phyloP scores from a whole-genome alignment of 768 basidiomycete genomes.

The Hypholoma sublateritium region DNA sequence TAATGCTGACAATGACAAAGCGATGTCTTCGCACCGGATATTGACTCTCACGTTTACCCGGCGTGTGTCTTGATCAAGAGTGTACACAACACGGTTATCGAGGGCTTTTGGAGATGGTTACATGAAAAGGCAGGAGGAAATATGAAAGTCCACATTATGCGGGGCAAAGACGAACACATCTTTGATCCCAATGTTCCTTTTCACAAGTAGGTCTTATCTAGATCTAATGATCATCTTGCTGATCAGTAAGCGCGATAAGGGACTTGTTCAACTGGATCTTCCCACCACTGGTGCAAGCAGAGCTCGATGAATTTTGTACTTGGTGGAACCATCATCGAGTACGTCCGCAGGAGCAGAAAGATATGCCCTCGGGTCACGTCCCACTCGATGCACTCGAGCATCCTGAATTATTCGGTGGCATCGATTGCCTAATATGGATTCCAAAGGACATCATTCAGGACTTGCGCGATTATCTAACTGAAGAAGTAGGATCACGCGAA shows the following conservation, averaged over 20 bases:
- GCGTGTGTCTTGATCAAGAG: constrained; percentile 20
- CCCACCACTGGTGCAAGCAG: constrained; percentile 25
- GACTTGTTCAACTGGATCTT: constrained; percentile 34
- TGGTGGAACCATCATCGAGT: constrained; percentile 32
- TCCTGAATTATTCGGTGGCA: not conserved
- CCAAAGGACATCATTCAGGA: not conserved
- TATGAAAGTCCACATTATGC: constrained; percentile 18
- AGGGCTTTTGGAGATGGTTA: constrained; percentile 30
- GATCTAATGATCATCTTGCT: too few relatives aligned
- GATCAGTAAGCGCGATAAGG: constrained; percentile 12
- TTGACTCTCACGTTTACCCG: constrained; percentile 20
- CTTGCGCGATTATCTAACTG: not conserved
- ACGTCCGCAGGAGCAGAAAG: constrained; percentile 20
- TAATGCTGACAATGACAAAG: too few relatives aligned
- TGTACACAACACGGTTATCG: constrained; percentile 29
- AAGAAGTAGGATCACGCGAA: not conserved
- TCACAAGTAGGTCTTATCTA: constrained; percentile 17
- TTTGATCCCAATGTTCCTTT: constrained; percentile 14
- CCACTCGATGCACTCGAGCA: constrained; percentile 8
- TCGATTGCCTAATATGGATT: not conserved
- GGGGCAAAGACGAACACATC: constrained; percentile 18
- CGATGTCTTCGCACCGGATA: constrained; percentile 13
- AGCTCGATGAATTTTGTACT: constrained; percentile 24
- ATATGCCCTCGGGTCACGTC: constrained; percentile 29
- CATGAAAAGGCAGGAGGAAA: constrained; percentile 15